Evolutionary conservation across 2,329 filamentous ascomycete species (phyloP), one percentile per base, ranked within the genome.

Genomic region (Zalaria sp.): DNA sequence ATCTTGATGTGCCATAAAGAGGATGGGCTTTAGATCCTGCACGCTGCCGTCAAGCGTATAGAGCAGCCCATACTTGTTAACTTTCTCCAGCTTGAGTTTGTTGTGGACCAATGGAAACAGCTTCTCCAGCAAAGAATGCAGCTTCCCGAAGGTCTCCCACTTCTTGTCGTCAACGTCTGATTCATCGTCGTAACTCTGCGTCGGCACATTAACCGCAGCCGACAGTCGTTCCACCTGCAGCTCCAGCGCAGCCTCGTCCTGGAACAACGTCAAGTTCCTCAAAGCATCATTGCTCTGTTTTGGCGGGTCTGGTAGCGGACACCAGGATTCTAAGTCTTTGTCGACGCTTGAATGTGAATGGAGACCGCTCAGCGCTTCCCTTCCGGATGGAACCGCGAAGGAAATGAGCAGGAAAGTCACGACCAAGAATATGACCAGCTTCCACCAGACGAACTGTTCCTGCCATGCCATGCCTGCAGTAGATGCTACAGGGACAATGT

Each of bases 1-100:
- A 53, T 81, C 77, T 53, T 79, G 74, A 54, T 80, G 77, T 1
- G 75, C 76, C 64, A 77, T 73, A 32, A 81, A 59, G 25, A 80
- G 57, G 3, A 70, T 67, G 0, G 75, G 75, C 54, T 72, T 74
- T 32, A 76, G 56, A 1, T 51, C 54, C 2, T 55, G 45, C 31
- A 77, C 61, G 5, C 60, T 64, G 3, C 76, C 77, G 34, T 67
- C 46, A 68, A 74, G 73, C 2, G 72, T 76, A 52, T 70, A 77
- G 27, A 79, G 53, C 35, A 79, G 59, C 3, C 71, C 75, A 51
- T 78, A 70, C 2, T 65, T 72, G 53, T 80, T 79, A 49, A 78
- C 58, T 44, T 69, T 71, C 42, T 77, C 69, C 0, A 76, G 56
- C 5, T 60, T 52, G 40, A 75, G 56, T 3, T 59, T 58, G 11